Evolutionary conservation across 176 grass and related monocot species (phyloP), one percentile per base, ranked within the genome.

Genomic region (Rhynchospora tenuis): DNA sequence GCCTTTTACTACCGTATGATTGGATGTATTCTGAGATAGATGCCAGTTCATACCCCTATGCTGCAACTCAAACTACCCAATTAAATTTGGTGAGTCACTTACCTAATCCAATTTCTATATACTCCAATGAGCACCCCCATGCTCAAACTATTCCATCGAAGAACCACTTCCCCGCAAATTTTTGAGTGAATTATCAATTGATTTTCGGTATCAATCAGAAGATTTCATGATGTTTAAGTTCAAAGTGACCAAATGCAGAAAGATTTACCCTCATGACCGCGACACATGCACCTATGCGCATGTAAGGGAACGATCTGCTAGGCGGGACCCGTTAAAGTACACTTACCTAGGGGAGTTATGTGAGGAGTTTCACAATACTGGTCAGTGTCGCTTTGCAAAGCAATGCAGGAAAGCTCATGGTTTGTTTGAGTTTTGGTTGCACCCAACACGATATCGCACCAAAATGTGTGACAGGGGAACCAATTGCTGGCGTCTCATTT

Each of bases 211-310:
- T 57, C 54, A 59, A 83, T 29, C 85, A 2, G 88, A 88, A 3
- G 85, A 89, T 0, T 97, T 97, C 83, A 88, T 90, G 86, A 78
- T 97, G 59, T 83, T 83, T 48, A 75, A 84, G n/a, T 97, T 86
- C 71, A 97, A 97, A 85, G 90, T 94, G 44, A 86, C 76, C 2
- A 67, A 46, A 24, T 97, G 90, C 86, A 63, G 57, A 4, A 83
- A 62, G 17, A 65, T 29, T 0, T 5, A 19, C 11, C 60, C 56
- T 22, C 94, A 91, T n/a, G 86, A 93, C 27, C 88, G 87, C 85
- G 89, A 77, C 13, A 6, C 50, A 55, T 93, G 91, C 89, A 89
- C 94, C 0, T 97, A 83, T 46, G 86, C 89, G 7, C 91, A 97
- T 86, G 58, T 57, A 1, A 88, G 86, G 0, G 91, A 97, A 59